Evolutionary conservation across 345 rosid genomes (phyloP).

Genomic region (Arabidopsis thaliana): DNA sequence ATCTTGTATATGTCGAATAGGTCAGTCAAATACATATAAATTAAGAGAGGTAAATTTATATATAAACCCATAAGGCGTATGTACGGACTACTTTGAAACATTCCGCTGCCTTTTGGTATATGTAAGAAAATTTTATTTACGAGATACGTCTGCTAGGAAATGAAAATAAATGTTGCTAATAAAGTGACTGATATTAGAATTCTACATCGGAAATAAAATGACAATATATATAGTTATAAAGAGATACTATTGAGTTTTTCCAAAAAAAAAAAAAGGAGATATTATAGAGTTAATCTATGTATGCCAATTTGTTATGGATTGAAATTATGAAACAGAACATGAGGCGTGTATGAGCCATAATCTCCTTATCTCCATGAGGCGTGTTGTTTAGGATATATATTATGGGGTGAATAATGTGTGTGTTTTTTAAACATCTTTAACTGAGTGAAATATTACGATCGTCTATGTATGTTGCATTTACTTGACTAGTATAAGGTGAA

Average conservation of each 20-base stretch:
- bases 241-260: too few relatives aligned
- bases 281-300: background rate
- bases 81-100: constrained; percentile 38
- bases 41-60: background rate
- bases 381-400: background rate
- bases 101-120: constrained; percentile 16
- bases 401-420: background rate
- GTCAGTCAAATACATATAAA: constrained; percentile 30
- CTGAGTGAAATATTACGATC: background rate
- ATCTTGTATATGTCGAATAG: constrained; percentile 26
- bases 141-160: background rate
- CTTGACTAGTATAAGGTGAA: background rate
- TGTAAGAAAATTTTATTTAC: background rate
- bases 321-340: background rate
- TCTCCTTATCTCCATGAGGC: too few relatives aligned
- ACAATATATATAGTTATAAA: background rate
- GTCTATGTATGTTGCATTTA: background rate
- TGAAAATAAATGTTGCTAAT: constrained; percentile 1
- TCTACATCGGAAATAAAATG: background rate
- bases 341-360: background rate
- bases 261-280: too few relatives aligned
- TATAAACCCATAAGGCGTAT: constrained; percentile 12
- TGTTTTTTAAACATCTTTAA: background rate
- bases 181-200: background rate
- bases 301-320: background rate